A percentile compares a stretch with the other conserved stretches of the same genome.
phyloP scores from a whole-genome alignment of 1,139 yeast species.

The Pichia sp. region DNA sequence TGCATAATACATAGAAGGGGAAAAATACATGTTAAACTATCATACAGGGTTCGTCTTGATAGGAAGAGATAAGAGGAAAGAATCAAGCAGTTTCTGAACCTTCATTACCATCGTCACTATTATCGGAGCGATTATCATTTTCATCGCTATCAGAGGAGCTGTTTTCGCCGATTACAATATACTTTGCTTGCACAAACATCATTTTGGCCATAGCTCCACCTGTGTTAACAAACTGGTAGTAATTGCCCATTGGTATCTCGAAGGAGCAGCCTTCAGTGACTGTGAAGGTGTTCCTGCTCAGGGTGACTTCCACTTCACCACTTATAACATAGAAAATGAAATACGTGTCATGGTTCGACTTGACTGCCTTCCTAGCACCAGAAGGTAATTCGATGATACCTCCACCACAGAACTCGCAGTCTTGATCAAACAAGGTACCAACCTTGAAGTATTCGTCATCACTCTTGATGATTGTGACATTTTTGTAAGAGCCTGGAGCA shows the following conservation, averaged over 20 bases:
- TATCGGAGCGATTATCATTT: background rate
- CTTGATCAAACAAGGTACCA: constrained; percentile 64
- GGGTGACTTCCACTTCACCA: constrained; percentile 66
- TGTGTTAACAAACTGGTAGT: constrained; percentile 58
- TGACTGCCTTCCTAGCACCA: constrained; percentile 59
- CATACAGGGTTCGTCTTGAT: background rate
- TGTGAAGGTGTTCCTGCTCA: constrained; percentile 56
- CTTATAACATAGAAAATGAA: constrained; percentile 70
- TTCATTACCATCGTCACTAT: background rate
- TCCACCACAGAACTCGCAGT: constrained; percentile 65
- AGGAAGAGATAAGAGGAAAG: background rate
- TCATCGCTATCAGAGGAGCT: constrained; percentile 18
- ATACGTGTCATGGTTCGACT: constrained; percentile 62
- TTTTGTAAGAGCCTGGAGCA: constrained; percentile 56
- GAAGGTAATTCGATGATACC: constrained; percentile 69
- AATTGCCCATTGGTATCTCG: constrained; percentile 74
- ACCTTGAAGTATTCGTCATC: constrained; percentile 56
- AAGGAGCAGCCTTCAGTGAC: constrained; percentile 74
- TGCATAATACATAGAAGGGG: background rate
- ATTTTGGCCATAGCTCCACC: constrained; percentile 56
- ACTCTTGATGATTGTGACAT: constrained; percentile 39
- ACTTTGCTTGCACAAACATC: constrained; percentile 72
- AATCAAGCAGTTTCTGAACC: background rate
- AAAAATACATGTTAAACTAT: background rate
- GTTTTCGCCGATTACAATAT: constrained; percentile 30